Conservation (phyloP, 179 eudicot genomes). For the Silene vulgaris region DNA sequence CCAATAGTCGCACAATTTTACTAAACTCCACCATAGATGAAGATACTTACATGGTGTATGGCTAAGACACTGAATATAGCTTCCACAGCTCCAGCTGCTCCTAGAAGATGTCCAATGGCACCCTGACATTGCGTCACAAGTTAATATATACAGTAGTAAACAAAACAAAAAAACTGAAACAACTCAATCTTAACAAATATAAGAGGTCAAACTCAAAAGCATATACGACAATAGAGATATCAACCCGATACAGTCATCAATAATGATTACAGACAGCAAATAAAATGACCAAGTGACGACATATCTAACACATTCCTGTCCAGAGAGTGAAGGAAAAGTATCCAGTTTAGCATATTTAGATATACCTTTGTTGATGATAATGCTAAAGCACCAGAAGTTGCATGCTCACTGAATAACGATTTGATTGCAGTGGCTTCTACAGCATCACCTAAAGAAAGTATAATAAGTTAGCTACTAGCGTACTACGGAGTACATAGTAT, state of each 20-base stretch:
- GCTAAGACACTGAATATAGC: conserved; percentile 77
- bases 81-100: conserved; percentile 98
- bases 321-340: not conserved
- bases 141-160: not conserved
- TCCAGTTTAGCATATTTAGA: conserved; percentile 1
- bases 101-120: conserved; percentile 89
- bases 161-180: not conserved
- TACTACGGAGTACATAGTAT: conserved; percentile 6
- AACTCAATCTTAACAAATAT: not conserved
- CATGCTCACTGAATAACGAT: conserved; percentile 64
- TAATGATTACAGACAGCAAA: not conserved
- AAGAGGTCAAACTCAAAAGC: not conserved
- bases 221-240: no score
- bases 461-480: conserved; percentile 11
- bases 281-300: not conserved
- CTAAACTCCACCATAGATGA: not conserved
- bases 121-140: conserved; percentile 45
- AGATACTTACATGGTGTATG: conserved; percentile 56
- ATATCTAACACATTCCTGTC: not conserved
- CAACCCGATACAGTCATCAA: not conserved
- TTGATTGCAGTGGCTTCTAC: conserved; percentile 80
- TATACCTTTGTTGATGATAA: conserved; percentile 93
- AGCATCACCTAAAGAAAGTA: conserved; percentile 52
- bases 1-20: not conserved
- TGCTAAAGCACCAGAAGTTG: conserved; percentile 69